Evolutionary conservation across 441 rosid genomes (phyloP).

Genomic region (Erodium trifolium): DNA sequence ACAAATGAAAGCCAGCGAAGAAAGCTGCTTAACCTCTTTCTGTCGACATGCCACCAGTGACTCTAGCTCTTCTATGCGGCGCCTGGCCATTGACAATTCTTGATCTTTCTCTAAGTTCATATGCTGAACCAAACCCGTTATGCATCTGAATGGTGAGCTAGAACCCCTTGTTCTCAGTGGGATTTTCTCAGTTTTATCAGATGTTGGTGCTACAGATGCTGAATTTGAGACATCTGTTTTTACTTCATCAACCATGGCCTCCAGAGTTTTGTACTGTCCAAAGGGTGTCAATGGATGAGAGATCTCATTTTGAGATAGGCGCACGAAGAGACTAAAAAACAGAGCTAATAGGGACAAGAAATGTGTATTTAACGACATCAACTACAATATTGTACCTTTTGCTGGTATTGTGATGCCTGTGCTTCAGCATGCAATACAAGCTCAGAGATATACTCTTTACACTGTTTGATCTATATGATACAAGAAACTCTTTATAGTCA

Average conservation of each 20-base stretch:
- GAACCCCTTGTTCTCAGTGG: conserved; percentile 69
- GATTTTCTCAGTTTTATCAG: conserved; percentile 50
- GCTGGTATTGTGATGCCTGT: conserved; percentile 76
- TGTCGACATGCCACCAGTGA: conserved; percentile 47
- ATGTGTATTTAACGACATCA: background rate
- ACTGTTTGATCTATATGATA: conserved; percentile 54
- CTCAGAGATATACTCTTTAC: conserved; percentile 73
- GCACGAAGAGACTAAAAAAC: background rate
- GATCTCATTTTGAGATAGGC: background rate
- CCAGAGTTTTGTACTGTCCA: conserved; percentile 72
- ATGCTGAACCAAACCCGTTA: conserved; percentile 78
- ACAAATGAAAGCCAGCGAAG: background rate
- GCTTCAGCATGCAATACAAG: conserved; percentile 86
- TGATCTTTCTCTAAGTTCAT: conserved; percentile 78
- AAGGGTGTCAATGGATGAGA: conserved; percentile 18
- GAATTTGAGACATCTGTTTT: conserved; percentile 43
- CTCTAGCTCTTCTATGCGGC: conserved; percentile 68
- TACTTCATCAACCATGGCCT: conserved; percentile 64
- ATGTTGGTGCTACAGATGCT: conserved; percentile 29
- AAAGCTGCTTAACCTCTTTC: conserved; percentile 53
- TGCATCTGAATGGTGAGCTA: conserved; percentile 94
- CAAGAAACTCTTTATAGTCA: conserved; percentile 14
- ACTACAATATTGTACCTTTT: conserved; percentile 48
- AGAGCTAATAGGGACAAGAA: conserved; percentile 1
- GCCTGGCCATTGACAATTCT: conserved; percentile 58